Evolutionary conservation across 805 yeast species (phyloP).

Genomic region (Kregervanrija pseudodelftensis): DNA sequence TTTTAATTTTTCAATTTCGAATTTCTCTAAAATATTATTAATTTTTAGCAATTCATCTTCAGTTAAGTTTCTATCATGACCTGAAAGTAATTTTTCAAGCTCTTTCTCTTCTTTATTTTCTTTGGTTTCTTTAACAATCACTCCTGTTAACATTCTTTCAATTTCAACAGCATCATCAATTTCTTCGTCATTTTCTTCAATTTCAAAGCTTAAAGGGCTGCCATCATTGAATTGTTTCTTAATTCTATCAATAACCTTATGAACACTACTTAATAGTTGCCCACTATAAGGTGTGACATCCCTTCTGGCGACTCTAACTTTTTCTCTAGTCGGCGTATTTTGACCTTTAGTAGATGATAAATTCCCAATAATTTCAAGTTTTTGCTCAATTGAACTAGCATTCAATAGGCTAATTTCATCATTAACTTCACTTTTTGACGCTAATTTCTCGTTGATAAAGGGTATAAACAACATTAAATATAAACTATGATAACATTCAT

Average conservation of each 20-base stretch:
- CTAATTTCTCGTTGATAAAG: constrained; percentile 11
- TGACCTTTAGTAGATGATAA: constrained; percentile 7
- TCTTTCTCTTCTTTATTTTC: constrained; percentile 13
- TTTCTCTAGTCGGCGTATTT: constrained; percentile 25
- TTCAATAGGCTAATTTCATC: neutral
- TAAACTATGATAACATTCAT: constrained; percentile 60
- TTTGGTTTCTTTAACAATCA: constrained; percentile 8
- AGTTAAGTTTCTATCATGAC: constrained; percentile 7
- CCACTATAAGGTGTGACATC: constrained; percentile 35
- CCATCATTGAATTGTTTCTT: constrained; percentile 21
- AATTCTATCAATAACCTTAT: constrained; percentile 14
- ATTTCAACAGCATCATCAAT: constrained; percentile 6
- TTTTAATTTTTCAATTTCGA: neutral
- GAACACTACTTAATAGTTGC: constrained; percentile 19
- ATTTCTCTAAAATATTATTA: constrained; percentile 5
- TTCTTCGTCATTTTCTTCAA: constrained; percentile 8
- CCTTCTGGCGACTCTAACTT: constrained; percentile 39
- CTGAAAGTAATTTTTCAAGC: constrained; percentile 5
- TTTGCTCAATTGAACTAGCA: neutral
- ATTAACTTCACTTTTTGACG: no score
- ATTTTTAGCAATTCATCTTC: constrained; percentile 1
- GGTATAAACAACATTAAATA: constrained; percentile 42
- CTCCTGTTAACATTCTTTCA: constrained; percentile 4
- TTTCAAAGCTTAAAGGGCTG: constrained; percentile 13
- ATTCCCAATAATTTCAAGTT: neutral